phyloP scores from a whole-genome alignment of 768 basidiomycete species.

The Antrodiella citrinella region DNA sequence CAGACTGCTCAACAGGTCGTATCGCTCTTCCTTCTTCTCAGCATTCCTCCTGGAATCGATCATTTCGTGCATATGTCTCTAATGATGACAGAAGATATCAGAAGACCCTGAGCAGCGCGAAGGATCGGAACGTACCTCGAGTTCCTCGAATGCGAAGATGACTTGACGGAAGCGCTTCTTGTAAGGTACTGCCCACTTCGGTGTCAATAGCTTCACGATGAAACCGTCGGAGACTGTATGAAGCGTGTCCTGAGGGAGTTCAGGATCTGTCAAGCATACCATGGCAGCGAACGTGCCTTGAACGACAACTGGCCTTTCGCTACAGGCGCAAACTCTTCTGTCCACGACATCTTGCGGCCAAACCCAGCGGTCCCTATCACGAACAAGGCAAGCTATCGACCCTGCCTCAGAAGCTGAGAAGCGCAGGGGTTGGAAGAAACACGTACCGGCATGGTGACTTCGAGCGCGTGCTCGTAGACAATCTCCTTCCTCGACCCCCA shows the following conservation, averaged over 20 bases:
- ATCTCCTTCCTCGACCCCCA: constrained; percentile 38
- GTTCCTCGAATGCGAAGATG: constrained; percentile 19
- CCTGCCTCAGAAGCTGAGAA: not conserved
- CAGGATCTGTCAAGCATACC: not conserved
- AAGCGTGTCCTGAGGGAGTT: constrained; percentile 15
- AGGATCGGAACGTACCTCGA: constrained; percentile 15
- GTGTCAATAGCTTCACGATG: constrained; percentile 18
- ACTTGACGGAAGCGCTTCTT: constrained; percentile 16
- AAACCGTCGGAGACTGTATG: constrained; percentile 22
- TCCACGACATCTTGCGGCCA: constrained; percentile 42
- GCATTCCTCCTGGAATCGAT: constrained; percentile 33
- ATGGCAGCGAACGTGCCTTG: constrained; percentile 13
- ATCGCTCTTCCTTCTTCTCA: constrained; percentile 29
- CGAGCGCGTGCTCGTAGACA: constrained; percentile 36
- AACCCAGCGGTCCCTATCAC: constrained; percentile 53
- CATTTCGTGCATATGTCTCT: constrained; percentile 48
- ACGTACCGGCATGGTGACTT: constrained; percentile 46
- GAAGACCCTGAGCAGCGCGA: not conserved
- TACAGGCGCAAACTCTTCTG: constrained; percentile 32
- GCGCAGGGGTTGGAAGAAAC: not conserved
- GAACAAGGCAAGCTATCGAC: constrained; percentile 38
- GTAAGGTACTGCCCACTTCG: constrained; percentile 18
- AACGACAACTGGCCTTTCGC: constrained; percentile 32
- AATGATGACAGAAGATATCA: too few species aligned
- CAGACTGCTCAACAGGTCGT: constrained; percentile 47